phyloP scores from a whole-genome alignment of 2,329 filamentous ascomycete species.

The Fusarium citri region DNA sequence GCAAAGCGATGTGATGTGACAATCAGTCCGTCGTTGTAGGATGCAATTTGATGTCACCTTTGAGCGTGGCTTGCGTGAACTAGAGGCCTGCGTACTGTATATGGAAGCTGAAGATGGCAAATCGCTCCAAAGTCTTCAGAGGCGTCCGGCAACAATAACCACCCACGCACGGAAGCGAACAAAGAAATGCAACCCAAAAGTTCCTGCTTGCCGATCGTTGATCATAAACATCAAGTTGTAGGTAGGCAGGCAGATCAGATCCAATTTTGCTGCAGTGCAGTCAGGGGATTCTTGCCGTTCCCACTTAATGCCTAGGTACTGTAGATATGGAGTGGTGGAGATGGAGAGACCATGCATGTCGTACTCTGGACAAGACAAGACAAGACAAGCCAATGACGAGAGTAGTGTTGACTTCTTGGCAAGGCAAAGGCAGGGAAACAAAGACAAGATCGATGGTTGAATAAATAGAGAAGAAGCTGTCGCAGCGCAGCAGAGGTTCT shows the following conservation, averaged over 20 bases:
- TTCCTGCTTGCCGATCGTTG: slow-evolving; percentile 5
- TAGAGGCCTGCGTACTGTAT: not conserved
- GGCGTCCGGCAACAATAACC: slow-evolving; percentile 4
- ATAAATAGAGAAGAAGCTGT: not conserved
- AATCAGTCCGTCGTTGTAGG: not conserved
- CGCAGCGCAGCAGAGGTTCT: not conserved
- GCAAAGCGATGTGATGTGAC: not conserved
- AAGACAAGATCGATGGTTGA: not conserved
- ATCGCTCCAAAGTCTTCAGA: slow-evolving; percentile 12
- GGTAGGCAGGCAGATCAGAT: not conserved
- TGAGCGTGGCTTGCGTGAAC: not conserved
- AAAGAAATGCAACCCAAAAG: slow-evolving; percentile 21
- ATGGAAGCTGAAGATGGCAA: slow-evolving; percentile 7
- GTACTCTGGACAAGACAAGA: not conserved
- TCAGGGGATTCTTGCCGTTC: not conserved
- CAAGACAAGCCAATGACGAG: not conserved
- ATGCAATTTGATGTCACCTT: slow-evolving; percentile 3
- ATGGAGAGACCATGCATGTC: not conserved
- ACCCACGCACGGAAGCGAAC: slow-evolving; percentile 1
- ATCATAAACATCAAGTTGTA: not conserved
- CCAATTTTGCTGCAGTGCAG: not conserved
- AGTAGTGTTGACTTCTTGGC: not conserved
- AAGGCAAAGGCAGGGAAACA: not conserved
- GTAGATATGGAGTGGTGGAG: not conserved
- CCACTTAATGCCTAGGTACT: not conserved